Conservation (phyloP, 2,329 filamentous ascomycete genomes). For the Sarocladium brachiariae region DNA sequence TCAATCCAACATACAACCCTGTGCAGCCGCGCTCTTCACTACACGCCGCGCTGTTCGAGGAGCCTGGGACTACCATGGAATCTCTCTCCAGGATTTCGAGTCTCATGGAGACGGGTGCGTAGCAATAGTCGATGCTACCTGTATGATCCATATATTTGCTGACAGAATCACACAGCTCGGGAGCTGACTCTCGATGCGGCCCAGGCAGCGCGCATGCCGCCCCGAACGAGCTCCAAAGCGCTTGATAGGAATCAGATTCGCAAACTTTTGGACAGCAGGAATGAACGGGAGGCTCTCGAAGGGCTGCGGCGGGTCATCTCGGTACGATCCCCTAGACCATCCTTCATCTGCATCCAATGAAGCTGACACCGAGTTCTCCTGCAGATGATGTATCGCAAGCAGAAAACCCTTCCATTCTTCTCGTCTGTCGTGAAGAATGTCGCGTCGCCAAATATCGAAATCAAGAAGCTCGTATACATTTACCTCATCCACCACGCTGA, state of each 20-base stretch:
- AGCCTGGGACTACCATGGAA: constrained; percentile 60
- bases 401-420: constrained; percentile 87
- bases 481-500: constrained; percentile 97
- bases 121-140: too few relatives aligned
- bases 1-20: background rate
- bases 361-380: constrained; percentile 6
- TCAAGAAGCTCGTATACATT: constrained; percentile 98
- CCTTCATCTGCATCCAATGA: too few relatives aligned
- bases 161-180: constrained; percentile 55
- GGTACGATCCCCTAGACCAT: constrained; percentile 42
- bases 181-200: constrained; percentile 97
- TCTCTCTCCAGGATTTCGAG: constrained; percentile 90
- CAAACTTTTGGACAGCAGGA: constrained; percentile 88
- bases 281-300: constrained; percentile 88
- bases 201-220: constrained; percentile 67
- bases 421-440: constrained; percentile 98
- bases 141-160: too few relatives aligned
- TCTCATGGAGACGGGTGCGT: constrained; percentile 92
- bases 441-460: constrained; percentile 84
- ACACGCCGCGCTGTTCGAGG: constrained; percentile 1
- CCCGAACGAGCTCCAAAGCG: constrained; percentile 48
- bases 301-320: constrained; percentile 83
- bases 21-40: constrained; percentile 9
- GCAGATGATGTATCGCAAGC: constrained; percentile 91
- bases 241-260: constrained; percentile 81